A percentile compares a stretch with the other conserved stretches of the same genome.
These are phyloP conservation scores for Trametes maxima DNA, from an alignment of 768 basidiomycete species.

Conservation along the genomic window DNA sequence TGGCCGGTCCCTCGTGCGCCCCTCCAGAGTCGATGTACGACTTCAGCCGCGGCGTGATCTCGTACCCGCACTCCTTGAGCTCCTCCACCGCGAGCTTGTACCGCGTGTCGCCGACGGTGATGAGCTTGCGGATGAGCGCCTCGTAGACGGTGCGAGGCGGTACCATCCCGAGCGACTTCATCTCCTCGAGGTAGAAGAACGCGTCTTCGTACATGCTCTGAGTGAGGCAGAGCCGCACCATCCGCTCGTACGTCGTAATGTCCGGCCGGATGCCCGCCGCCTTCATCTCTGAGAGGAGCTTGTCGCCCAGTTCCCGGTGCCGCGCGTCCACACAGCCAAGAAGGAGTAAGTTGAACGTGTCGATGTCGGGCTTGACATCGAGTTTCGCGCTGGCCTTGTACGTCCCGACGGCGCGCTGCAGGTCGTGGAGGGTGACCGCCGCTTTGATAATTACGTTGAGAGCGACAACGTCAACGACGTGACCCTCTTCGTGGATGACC, in stretches of 20 bases:
- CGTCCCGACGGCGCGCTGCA: constrained; percentile 77
- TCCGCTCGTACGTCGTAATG: constrained; percentile 60
- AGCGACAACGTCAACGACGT: constrained; percentile 55
- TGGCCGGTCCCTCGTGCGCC: constrained; percentile 8
- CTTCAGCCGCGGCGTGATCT: constrained; percentile 35
- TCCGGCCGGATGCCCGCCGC: constrained; percentile 56
- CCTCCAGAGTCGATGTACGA: constrained; percentile 38
- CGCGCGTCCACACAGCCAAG: constrained; percentile 59
- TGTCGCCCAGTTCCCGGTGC: constrained; percentile 69
- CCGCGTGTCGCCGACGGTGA: constrained; percentile 57
- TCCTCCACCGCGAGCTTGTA: constrained; percentile 69
- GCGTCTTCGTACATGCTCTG: constrained; percentile 81
- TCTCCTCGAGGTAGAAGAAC: constrained; percentile 87
- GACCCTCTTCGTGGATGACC: constrained; percentile 54
- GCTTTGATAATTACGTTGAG: constrained; percentile 72
- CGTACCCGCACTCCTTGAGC: constrained; percentile 64
- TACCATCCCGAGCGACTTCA: constrained; percentile 65
- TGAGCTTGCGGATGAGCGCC: constrained; percentile 59
- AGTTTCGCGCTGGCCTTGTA: constrained; percentile 67
- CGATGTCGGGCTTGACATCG: constrained; percentile 54
- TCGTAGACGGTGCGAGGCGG: constrained; percentile 62
- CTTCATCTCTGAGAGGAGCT: constrained; percentile 68
- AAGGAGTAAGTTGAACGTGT: constrained; percentile 72
- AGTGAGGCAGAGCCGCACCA: constrained; percentile 71
- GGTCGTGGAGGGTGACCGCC: constrained; percentile 58